phyloP scores from a whole-genome alignment of 768 basidiomycete genomes.

The Mycena vitilis region DNA sequence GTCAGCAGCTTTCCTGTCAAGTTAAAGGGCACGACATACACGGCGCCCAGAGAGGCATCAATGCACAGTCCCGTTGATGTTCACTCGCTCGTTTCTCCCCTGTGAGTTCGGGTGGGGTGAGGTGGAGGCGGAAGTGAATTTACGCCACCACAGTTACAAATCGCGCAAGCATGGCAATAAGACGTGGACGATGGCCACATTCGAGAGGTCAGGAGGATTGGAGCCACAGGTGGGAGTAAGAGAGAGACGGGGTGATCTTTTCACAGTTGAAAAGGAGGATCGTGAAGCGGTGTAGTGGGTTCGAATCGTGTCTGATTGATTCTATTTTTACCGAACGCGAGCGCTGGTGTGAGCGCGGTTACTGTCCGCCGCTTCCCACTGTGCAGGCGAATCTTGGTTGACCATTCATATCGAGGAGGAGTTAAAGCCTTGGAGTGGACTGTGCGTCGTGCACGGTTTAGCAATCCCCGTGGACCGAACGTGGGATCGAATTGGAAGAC shows the following conservation, averaged over 20 bases:
- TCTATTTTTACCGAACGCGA: neutral
- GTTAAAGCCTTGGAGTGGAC: neutral
- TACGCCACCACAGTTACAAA: neutral
- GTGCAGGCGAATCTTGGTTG: neutral
- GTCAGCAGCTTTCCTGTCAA: too few species aligned
- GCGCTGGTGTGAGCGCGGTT: neutral
- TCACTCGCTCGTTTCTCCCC: too few species aligned
- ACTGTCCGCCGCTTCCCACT: neutral
- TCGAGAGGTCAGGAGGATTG: neutral
- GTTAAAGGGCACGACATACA: too few species aligned
- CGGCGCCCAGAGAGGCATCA: too few species aligned
- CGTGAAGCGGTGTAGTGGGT: neutral
- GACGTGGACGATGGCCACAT: neutral
- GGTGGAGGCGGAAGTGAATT: neutral
- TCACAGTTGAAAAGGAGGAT: neutral
- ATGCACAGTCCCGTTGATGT: too few species aligned
- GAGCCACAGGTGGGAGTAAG: neutral
- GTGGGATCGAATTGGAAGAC: neutral
- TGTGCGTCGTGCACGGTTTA: neutral
- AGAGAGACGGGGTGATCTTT: neutral
- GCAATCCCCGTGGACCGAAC: neutral
- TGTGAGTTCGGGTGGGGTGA: too few species aligned
- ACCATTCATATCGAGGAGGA: too few species aligned
- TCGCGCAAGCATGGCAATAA: neutral
- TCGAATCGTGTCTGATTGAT: neutral